Percentiles rank a stretch among this genome's conserved stretches.
Conservation (phyloP, 306 rosid species). For the Cajanus cajan region DNA sequence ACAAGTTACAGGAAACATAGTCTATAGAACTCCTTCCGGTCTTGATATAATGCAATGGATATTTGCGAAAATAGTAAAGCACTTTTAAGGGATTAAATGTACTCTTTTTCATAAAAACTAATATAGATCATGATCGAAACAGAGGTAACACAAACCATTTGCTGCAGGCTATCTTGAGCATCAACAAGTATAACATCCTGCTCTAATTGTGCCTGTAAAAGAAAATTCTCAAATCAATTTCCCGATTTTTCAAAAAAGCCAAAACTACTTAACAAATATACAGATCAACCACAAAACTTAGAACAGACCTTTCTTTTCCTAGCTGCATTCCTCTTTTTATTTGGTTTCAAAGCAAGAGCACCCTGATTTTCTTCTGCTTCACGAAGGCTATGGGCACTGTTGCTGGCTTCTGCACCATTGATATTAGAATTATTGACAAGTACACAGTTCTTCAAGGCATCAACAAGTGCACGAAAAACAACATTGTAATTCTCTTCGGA, state of each 20-base stretch:
- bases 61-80: background rate
- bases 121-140: conserved; percentile 24
- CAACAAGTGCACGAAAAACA: conserved; percentile 65
- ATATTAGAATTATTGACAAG: conserved; percentile 65
- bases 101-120: conserved; percentile 11
- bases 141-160: conserved; percentile 58
- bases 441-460: conserved; percentile 82
- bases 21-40: background rate
- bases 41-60: background rate
- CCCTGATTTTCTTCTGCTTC: conserved; percentile 70
- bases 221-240: conserved; percentile 27
- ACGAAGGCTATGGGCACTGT: conserved; percentile 49
- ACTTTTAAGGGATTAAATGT: conserved; percentile 15
- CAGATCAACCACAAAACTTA: conserved; percentile 29
- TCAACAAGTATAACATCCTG: conserved; percentile 61
- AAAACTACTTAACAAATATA: conserved; percentile 3
- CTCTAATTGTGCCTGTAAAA: conserved; percentile 62
- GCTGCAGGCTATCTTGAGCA: conserved; percentile 70
- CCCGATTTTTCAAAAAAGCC: conserved; percentile 17
- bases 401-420: conserved; percentile 51
- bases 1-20: conserved; percentile 28
- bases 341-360: conserved; percentile 50
- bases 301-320: conserved; percentile 81
- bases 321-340: conserved; percentile 63
- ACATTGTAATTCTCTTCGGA: conserved; percentile 74